Conservation (phyloP, 257 asterid genomes). For the Lithospermum erythrorhizon region DNA sequence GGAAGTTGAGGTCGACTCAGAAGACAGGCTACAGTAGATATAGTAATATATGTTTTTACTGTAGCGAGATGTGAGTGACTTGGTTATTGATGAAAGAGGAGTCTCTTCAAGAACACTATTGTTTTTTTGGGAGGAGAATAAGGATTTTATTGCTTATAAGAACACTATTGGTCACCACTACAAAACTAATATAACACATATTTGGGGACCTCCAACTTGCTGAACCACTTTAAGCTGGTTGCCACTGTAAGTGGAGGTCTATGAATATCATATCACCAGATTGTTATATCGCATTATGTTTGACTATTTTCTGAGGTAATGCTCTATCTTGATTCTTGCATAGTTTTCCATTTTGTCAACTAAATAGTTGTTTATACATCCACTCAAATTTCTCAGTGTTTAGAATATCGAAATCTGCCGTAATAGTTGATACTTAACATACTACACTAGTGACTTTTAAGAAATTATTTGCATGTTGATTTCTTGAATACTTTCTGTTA, state of each 20-base stretch:
- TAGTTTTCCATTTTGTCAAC: background rate
- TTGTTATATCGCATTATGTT: background rate
- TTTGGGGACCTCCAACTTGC: background rate
- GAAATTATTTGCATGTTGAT: background rate
- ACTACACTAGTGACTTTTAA: background rate
- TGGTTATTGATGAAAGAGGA: background rate
- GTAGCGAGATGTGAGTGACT: background rate
- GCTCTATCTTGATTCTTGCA: background rate
- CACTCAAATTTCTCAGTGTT: background rate
- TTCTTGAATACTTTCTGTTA: background rate
- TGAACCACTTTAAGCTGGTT: background rate
- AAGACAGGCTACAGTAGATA: background rate
- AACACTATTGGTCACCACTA: background rate
- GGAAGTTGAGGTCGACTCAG: too few relatives aligned
- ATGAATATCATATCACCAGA: background rate
- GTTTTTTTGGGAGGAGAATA: too few relatives aligned
- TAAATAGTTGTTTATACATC: background rate
- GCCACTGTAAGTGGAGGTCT: background rate
- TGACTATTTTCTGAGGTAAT: background rate
- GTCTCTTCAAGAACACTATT: background rate
- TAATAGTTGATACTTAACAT: background rate
- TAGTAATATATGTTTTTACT: too few relatives aligned
- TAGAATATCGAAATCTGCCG: background rate
- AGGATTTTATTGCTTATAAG: too few relatives aligned
- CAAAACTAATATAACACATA: background rate